phyloP scores from a whole-genome alignment of 2,329 filamentous ascomycete genomes.

The Penicillium sp. region DNA sequence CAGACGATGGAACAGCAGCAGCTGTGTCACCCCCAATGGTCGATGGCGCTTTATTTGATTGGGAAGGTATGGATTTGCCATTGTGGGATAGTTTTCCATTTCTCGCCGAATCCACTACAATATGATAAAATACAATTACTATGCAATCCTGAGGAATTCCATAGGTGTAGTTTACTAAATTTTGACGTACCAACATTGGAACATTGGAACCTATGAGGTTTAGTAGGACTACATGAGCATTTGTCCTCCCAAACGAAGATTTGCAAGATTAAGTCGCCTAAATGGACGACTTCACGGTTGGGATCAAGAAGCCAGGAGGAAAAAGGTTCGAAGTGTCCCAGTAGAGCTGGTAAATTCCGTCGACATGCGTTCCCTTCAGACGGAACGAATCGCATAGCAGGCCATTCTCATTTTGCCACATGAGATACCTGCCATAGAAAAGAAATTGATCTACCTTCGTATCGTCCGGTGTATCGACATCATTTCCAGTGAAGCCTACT shows the following conservation, averaged over 20 bases:
- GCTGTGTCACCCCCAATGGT: conserved; percentile 15
- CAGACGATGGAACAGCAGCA: conserved; percentile 8
- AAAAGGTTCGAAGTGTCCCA: conserved; percentile 20
- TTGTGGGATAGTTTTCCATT: conserved; percentile 40
- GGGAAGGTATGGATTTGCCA: conserved; percentile 36
- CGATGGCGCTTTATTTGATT: conserved; percentile 23
- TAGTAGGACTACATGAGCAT: neutral
- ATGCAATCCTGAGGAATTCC: neutral
- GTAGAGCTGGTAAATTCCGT: conserved; percentile 18
- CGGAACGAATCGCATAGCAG: conserved; percentile 17
- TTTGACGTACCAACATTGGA: neutral
- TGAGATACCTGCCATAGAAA: conserved; percentile 19
- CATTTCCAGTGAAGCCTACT: conserved; percentile 20
- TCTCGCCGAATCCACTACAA: conserved; percentile 19
- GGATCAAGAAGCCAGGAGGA: conserved; percentile 10
- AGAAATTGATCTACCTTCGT: conserved; percentile 8
- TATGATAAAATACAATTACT: conserved; percentile 4
- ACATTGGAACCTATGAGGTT: no score
- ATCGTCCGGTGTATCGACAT: conserved; percentile 7
- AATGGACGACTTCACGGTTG: conserved; percentile 9
- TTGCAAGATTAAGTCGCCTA: neutral
- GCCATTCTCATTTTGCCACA: conserved; percentile 15
- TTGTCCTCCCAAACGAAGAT: neutral
- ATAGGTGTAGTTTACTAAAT: neutral
- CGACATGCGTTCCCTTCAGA: conserved; percentile 15